A percentile compares a stretch with the other conserved stretches of the same genome.
Evolutionary conservation across 352 stramenopile species (phyloP).

Genomic region (Globisporangium apiculatum): DNA sequence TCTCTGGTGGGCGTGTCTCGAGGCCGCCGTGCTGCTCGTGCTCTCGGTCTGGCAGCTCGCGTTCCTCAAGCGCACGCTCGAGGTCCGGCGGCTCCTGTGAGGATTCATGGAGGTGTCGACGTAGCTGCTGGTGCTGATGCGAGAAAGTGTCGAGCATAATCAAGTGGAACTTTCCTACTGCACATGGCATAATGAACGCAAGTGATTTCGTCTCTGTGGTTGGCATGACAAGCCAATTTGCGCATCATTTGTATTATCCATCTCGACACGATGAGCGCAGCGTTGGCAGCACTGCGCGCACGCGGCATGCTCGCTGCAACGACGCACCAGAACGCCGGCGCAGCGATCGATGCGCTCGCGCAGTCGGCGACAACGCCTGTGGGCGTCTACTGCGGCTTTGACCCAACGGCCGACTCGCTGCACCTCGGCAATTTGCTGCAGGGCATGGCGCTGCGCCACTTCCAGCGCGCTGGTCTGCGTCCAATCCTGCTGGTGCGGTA

Average conservation of each 20-base stretch:
- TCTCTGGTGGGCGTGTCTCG: conserved; percentile 77
- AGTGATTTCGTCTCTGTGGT: neutral
- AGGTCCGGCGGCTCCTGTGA: conserved; percentile 81
- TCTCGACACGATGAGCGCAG: conserved; percentile 52
- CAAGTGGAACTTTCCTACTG: neutral
- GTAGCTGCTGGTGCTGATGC: neutral
- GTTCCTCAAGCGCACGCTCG: conserved; percentile 76
- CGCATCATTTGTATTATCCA: neutral
- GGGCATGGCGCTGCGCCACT: conserved; percentile 81
- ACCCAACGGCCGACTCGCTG: conserved; percentile 89
- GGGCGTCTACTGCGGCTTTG: conserved; percentile 86
- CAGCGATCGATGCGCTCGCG: conserved; percentile 47
- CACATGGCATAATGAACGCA: neutral
- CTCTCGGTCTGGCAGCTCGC: conserved; percentile 79
- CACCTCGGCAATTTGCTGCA: conserved; percentile 89
- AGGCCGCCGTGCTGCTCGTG: conserved; percentile 59
- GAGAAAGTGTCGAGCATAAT: neutral
- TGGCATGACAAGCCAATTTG: neutral
- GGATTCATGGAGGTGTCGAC: too few relatives aligned
- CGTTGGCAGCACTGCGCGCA: conserved; percentile 44
- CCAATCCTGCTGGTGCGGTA: conserved; percentile 80
- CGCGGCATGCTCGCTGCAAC: conserved; percentile 72
- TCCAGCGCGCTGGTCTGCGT: conserved; percentile 79
- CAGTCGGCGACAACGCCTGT: conserved; percentile 13
- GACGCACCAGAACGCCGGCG: conserved; percentile 56